A percentile compares a stretch with the other conserved stretches of the same genome.
Evolutionary conservation across 441 rosid species (phyloP).

Genomic region (Gossypium trilobum): DNA sequence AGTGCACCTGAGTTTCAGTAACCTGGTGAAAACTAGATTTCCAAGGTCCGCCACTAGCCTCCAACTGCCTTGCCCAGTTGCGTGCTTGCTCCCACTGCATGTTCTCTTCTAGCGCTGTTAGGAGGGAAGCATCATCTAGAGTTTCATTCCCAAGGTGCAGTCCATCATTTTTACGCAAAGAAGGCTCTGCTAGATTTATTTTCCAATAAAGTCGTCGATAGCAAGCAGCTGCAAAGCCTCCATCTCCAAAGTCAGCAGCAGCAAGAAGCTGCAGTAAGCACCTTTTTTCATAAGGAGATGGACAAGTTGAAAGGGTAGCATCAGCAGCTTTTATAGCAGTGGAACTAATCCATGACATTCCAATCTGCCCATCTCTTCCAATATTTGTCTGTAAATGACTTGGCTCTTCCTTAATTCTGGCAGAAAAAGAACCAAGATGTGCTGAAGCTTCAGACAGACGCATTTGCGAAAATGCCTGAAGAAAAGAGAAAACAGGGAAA

Average conservation of each 20-base stretch:
- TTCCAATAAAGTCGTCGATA: constrained; percentile 86
- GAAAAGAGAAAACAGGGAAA: constrained; percentile 8
- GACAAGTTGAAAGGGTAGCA: constrained; percentile 80
- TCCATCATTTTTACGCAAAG: constrained; percentile 55
- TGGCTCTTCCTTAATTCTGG: constrained; percentile 77
- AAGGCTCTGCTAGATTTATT: constrained; percentile 92
- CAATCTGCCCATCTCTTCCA: constrained; percentile 59
- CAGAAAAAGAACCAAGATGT: constrained; percentile 89
- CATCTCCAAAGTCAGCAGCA: constrained; percentile 87
- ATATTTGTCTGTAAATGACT: constrained; percentile 39
- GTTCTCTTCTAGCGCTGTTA: constrained; percentile 70
- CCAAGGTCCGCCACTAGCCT: constrained; percentile 83
- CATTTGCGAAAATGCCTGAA: constrained; percentile 96
- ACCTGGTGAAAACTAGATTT: constrained; percentile 81
- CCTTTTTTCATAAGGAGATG: constrained; percentile 95
- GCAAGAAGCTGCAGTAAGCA: constrained; percentile 91
- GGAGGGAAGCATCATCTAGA: constrained; percentile 86
- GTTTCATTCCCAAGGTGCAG: constrained; percentile 74
- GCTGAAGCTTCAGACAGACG: constrained; percentile 97
- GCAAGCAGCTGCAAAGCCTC: constrained; percentile 66
- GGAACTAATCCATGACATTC: constrained; percentile 75
- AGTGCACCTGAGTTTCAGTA: constrained; percentile 85
- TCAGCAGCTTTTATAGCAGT: constrained; percentile 89
- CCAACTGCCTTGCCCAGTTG: constrained; percentile 96
- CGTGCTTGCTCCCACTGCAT: constrained; percentile 97